These are phyloP conservation scores for Pisolithus tinctorius DNA, from an alignment of 768 basidiomycete genomes.

Conservation along the genomic window DNA sequence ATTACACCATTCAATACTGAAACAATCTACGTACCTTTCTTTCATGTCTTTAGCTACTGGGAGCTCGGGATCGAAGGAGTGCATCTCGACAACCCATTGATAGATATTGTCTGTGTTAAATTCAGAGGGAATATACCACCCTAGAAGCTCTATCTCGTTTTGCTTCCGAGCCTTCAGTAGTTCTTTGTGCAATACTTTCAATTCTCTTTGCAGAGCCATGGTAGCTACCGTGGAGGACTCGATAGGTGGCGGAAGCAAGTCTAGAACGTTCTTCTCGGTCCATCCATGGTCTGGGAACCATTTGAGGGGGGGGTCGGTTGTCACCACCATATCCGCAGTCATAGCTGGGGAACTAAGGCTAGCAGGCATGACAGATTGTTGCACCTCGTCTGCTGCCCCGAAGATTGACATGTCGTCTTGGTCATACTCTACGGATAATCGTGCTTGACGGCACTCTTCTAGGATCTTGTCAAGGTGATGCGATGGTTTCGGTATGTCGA, in stretches of 20 bases:
- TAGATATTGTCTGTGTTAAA: conserved; percentile 61
- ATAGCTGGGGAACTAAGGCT: neutral
- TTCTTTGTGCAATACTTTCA: conserved; percentile 54
- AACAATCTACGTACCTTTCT: conserved; percentile 29
- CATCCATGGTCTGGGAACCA: conserved; percentile 51
- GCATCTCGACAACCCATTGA: conserved; percentile 70
- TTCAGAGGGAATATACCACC: conserved; percentile 69
- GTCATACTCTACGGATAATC: conserved; percentile 40
- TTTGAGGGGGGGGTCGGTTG: conserved; percentile 28
- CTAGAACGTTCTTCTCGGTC: conserved; percentile 36
- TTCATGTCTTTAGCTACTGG: conserved; percentile 59
- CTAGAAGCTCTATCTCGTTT: conserved; percentile 37
- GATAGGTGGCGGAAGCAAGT: conserved; percentile 53
- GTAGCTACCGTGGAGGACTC: conserved; percentile 50
- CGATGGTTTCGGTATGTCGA: conserved; percentile 53
- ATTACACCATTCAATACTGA: neutral
- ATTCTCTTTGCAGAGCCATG: conserved; percentile 55
- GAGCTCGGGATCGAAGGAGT: conserved; percentile 56
- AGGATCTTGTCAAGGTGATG: conserved; percentile 47
- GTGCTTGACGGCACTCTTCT: conserved; percentile 32
- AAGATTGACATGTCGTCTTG: conserved; percentile 45
- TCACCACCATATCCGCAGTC: too few relatives aligned
- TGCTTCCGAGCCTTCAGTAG: conserved; percentile 43
- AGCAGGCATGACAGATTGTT: conserved; percentile 21
- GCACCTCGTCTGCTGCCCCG: conserved; percentile 6